Percentiles rank a stretch among this genome's conserved stretches.
phyloP scores from a whole-genome alignment of 768 basidiomycete genomes.

The Tylopilus intermedius region DNA sequence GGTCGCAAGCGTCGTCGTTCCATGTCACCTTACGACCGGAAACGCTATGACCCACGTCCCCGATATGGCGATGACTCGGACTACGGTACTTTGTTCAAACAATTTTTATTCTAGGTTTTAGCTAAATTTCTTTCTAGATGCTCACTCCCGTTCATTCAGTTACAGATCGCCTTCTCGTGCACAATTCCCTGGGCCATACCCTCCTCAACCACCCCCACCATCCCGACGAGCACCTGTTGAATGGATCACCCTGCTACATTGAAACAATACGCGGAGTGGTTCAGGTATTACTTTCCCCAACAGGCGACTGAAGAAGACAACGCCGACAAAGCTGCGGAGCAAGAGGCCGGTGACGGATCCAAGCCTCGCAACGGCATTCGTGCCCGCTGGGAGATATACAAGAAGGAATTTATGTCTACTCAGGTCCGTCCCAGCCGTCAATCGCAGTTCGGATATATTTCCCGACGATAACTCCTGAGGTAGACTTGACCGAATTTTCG shows the following conservation, averaged over 20 bases:
- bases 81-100: slow-evolving; percentile 50
- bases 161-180: slow-evolving; percentile 63
- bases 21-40: slow-evolving; percentile 68
- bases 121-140: slow-evolving; percentile 39
- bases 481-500: slow-evolving; percentile 21
- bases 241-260: slow-evolving; percentile 77
- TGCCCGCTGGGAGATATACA: slow-evolving; percentile 87
- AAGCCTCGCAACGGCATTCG: slow-evolving; percentile 84
- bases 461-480: slow-evolving; percentile 5
- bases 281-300: slow-evolving; percentile 68
- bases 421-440: slow-evolving; percentile 61
- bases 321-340: slow-evolving; percentile 78
- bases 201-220: slow-evolving; percentile 39
- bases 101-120: background rate
- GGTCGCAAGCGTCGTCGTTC: slow-evolving; percentile 80
- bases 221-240: slow-evolving; percentile 65
- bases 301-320: slow-evolving; percentile 79
- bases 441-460: slow-evolving; percentile 12
- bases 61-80: slow-evolving; percentile 79
- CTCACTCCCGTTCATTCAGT: slow-evolving; percentile 59
- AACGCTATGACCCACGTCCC: slow-evolving; percentile 77
- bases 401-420: slow-evolving; percentile 80
- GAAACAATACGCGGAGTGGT: slow-evolving; percentile 88
- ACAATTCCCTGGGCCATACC: slow-evolving; percentile 40
- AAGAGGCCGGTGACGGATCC: slow-evolving; percentile 74